Percentiles rank a stretch among this genome's conserved stretches.
Evolutionary conservation across 2,329 filamentous ascomycete genomes (phyloP).

Genomic region (Sordariomycetes sp.): DNA sequence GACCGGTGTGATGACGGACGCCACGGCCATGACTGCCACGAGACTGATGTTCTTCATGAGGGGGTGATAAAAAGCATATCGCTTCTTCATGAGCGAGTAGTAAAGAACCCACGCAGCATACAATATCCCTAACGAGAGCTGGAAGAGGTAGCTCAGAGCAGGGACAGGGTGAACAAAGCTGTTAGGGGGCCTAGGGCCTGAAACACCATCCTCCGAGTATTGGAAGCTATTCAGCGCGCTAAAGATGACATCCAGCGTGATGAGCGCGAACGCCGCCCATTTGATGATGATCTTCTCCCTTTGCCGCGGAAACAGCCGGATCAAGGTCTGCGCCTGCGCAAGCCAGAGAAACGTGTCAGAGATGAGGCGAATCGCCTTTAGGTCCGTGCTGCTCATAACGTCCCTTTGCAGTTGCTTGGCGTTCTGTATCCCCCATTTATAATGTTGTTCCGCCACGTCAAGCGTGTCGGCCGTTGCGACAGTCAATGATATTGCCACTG

Average conservation of each 20-base stretch:
- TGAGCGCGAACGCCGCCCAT: conserved; percentile 93
- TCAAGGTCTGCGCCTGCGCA: conserved; percentile 92
- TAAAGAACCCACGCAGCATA: conserved; percentile 94
- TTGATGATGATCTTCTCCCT: conserved; percentile 98
- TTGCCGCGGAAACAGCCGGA: conserved; percentile 89
- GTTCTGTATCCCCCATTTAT: conserved; percentile 70
- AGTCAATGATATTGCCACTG: conserved; percentile 75
- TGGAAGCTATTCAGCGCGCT: conserved; percentile 83
- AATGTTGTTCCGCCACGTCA: conserved; percentile 72
- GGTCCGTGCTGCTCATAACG: conserved; percentile 76
- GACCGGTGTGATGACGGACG: conserved; percentile 78
- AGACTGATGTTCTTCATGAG: conserved; percentile 85
- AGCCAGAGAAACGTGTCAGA: conserved; percentile 97
- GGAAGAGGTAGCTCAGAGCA: conserved; percentile 83
- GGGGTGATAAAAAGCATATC: conserved; percentile 82
- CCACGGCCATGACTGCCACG: conserved; percentile 68
- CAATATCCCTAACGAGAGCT: conserved; percentile 74
- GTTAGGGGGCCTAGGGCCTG: conserved; percentile 51
- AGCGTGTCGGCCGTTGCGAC: conserved; percentile 93
- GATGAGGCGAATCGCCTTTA: conserved; percentile 84
- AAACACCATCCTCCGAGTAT: conserved; percentile 40
- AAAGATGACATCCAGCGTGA: conserved; percentile 84
- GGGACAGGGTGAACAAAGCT: conserved; percentile 86
- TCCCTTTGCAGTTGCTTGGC: conserved; percentile 64
- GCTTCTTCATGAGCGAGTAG: conserved; percentile 84